Conservation (phyloP, 2,329 filamentous ascomycete genomes). For the Curvularia spicifera region DNA sequence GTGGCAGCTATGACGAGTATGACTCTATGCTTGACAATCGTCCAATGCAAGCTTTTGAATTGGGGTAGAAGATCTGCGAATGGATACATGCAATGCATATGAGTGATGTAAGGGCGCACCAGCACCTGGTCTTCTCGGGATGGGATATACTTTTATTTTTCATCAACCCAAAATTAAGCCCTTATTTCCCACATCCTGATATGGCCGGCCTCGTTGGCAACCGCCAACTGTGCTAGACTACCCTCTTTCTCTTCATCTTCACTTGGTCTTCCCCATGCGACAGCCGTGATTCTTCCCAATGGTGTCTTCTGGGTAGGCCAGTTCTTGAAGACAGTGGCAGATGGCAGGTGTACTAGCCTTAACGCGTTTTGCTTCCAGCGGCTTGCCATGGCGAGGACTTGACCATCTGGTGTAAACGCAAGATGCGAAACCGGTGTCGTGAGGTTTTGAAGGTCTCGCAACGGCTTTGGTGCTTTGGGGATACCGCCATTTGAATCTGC, state of each 20-base stretch:
- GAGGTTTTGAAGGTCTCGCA: conserved; percentile 79
- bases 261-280: conserved; percentile 55
- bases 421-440: conserved; percentile 83
- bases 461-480: conserved; percentile 72
- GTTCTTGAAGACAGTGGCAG: conserved; percentile 92
- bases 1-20: conserved; percentile 1
- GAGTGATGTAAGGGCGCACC: background rate
- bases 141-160: background rate
- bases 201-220: conserved; percentile 88
- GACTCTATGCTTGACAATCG: background rate
- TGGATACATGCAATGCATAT: background rate
- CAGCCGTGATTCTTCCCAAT: conserved; percentile 75
- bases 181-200: conserved; percentile 82
- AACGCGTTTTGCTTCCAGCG: conserved; percentile 88
- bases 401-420: conserved; percentile 84
- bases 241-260: conserved; percentile 68
- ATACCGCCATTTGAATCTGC: conserved; percentile 56
- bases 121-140: background rate
- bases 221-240: conserved; percentile 66
- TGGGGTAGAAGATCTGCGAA: background rate
- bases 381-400: conserved; percentile 85
- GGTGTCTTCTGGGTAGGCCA: conserved; percentile 95
- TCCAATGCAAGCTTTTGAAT: background rate
- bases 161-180: conserved; percentile 23
- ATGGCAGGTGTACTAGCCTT: conserved; percentile 85